A percentile compares a stretch with the other conserved stretches of the same genome.
Evolutionary conservation across 1,139 yeast species (phyloP).

Genomic region (Sugiyamaella novakii): DNA sequence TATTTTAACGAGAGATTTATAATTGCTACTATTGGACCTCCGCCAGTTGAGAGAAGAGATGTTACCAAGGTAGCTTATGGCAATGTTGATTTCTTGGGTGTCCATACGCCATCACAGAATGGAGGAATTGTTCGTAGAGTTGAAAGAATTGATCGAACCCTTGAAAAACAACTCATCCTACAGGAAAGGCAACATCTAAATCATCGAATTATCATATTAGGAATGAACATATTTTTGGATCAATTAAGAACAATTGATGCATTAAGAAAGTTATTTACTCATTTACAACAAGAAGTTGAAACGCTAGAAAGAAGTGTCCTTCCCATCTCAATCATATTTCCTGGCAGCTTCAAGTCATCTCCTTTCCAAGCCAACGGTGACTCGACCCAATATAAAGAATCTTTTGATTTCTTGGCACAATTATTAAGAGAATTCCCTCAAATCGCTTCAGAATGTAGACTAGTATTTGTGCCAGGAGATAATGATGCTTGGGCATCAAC

Average conservation of each 20-base stretch:
- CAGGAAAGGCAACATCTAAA: conserved; percentile 59
- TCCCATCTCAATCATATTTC: conserved; percentile 63
- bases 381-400: conserved; percentile 60
- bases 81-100: conserved; percentile 74
- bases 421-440: conserved; percentile 53
- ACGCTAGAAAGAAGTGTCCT: conserved; percentile 43
- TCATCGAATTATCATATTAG: conserved; percentile 68
- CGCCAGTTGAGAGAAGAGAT: conserved; percentile 80
- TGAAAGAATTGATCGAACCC: conserved; percentile 59
- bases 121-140: conserved; percentile 30
- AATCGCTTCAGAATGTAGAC: conserved; percentile 45
- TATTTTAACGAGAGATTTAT: conserved; percentile 70
- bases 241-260: conserved; percentile 59
- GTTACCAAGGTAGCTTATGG: conserved; percentile 71
- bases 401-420: conserved; percentile 70
- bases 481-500: conserved; percentile 93
- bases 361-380: conserved; percentile 59
- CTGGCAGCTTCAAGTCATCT: conserved; percentile 69
- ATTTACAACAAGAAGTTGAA: conserved; percentile 50
- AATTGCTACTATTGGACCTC: conserved; percentile 79
- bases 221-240: conserved; percentile 73
- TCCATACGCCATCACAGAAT: conserved; percentile 45
- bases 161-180: conserved; percentile 56
- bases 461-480: conserved; percentile 80
- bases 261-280: conserved; percentile 57